Evolutionary conservation across 2,329 filamentous ascomycete species (phyloP).

Genomic region (Hymenoscyphus occultus): DNA sequence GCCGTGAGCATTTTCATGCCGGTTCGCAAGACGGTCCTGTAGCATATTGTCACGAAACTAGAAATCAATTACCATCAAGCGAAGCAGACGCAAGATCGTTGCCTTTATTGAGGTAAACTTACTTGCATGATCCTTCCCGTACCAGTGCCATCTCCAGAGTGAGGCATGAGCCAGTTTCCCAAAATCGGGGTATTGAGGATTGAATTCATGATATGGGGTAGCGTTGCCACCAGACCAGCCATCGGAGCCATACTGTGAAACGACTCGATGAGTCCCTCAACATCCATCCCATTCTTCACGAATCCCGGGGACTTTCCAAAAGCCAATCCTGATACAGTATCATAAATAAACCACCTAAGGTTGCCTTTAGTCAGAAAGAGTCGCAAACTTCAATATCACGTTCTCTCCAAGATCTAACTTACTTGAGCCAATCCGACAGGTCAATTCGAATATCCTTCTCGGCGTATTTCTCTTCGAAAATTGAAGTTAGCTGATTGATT

Average conservation of each 20-base stretch:
- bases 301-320: neutral
- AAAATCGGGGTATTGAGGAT: neutral
- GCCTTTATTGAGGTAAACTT: neutral
- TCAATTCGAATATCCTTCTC: neutral
- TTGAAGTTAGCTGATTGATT: neutral
- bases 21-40: neutral
- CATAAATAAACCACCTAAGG: neutral
- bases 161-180: neutral
- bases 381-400: too few species aligned
- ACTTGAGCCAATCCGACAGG: neutral
- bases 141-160: neutral
- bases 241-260: neutral
- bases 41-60: constrained; percentile 1
- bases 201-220: neutral
- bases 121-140: neutral
- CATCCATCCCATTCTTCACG: neutral
- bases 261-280: neutral
- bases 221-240: neutral
- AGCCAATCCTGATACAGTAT: neutral
- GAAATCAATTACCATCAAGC: neutral
- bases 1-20: neutral
- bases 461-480: neutral
- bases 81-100: neutral
- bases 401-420: neutral
- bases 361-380: neutral